A percentile compares a stretch with the other conserved stretches of the same genome.
Conservation (phyloP, 306 rosid genomes). For the Dalbergia oliveri region DNA sequence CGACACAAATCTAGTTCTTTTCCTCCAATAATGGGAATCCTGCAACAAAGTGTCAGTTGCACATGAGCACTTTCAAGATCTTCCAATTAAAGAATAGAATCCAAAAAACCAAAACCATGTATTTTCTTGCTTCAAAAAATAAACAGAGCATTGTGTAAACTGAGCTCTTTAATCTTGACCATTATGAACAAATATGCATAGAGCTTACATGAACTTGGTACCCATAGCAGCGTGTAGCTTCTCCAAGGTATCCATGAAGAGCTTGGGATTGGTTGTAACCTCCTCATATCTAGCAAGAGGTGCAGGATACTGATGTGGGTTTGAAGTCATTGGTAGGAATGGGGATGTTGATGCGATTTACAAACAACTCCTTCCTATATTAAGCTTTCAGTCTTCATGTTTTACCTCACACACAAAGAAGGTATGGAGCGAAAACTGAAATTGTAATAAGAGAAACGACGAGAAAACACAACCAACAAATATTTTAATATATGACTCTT, state of each 20-base stretch:
- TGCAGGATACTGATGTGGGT: slow-evolving; percentile 59
- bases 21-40: slow-evolving; percentile 92
- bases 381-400: not conserved
- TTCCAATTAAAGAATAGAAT: not conserved
- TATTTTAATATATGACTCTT: not conserved
- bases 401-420: not conserved
- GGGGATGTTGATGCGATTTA: slow-evolving; percentile 71
- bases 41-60: slow-evolving; percentile 37
- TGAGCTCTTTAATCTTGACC: not conserved
- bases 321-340: slow-evolving; percentile 47
- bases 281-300: slow-evolving; percentile 70
- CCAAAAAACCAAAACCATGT: not conserved
- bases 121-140: not conserved
- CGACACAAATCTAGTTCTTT: slow-evolving; percentile 78
- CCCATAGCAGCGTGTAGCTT: slow-evolving; percentile 77
- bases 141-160: not conserved
- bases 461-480: not conserved
- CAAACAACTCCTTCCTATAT: not conserved
- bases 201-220: slow-evolving; percentile 82
- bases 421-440: not conserved
- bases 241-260: slow-evolving; percentile 73
- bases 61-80: not conserved
- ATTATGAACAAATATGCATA: not conserved
- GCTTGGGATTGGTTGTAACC: slow-evolving; percentile 58
- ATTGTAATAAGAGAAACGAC: too few species aligned